These are phyloP conservation scores for Monascus ruber DNA, from an alignment of 2,329 filamentous ascomycete genomes.

Conservation along the genomic window DNA sequence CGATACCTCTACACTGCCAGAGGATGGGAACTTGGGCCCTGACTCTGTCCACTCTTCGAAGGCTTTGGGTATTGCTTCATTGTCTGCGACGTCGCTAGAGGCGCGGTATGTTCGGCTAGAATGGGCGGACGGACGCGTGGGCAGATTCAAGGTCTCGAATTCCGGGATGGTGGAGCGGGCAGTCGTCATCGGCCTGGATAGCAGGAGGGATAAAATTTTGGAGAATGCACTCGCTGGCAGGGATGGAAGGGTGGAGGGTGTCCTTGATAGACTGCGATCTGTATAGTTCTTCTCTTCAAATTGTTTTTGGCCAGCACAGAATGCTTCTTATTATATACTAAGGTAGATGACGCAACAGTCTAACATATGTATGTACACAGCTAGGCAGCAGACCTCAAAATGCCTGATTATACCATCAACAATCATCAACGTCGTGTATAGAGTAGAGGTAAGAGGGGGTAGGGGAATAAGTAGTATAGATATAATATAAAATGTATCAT, in stretches of 20 bases:
- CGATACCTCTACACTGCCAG: conserved; percentile 8
- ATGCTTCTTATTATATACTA: too few relatives aligned
- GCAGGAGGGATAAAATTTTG: conserved; percentile 26
- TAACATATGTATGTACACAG: too few relatives aligned
- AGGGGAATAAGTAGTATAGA: too few relatives aligned
- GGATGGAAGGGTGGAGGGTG: conserved; percentile 22
- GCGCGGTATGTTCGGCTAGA: conserved; percentile 32
- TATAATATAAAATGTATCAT: too few relatives aligned
- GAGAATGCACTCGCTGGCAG: conserved; percentile 25
- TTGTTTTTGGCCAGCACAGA: too few relatives aligned
- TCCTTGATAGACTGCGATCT: conserved; percentile 20
- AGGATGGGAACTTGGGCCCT: neutral
- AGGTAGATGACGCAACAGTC: too few relatives aligned
- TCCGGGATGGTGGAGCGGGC: conserved; percentile 30
- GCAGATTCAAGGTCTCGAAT: conserved; percentile 32
- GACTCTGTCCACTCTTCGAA: conserved; percentile 1
- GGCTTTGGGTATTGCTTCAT: conserved; percentile 22
- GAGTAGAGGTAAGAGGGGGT: too few relatives aligned
- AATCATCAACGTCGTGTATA: too few relatives aligned
- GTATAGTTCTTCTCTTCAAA: neutral
- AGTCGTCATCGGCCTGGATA: conserved; percentile 30
- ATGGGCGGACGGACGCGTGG: conserved; percentile 34
- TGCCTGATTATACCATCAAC: too few relatives aligned
- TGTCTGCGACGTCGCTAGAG: conserved; percentile 27
- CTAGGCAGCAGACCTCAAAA: too few relatives aligned